Evolutionary conservation across 1,139 yeast species (phyloP).

Genomic region (Magnusiomyces tetraspermus): DNA sequence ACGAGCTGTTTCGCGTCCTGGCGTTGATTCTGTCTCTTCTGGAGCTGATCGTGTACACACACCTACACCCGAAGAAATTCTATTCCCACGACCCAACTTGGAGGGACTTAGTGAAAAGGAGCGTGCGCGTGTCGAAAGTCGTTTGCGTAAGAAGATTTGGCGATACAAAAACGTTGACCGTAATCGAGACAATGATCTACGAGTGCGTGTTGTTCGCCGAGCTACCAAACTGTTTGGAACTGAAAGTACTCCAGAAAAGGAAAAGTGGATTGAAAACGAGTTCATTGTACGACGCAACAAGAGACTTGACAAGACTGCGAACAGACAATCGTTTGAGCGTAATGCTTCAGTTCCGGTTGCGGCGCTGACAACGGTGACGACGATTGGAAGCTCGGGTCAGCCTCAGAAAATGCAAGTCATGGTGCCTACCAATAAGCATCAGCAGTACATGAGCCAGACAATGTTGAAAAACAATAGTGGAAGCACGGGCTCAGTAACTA

Average conservation of each 20-base stretch:
- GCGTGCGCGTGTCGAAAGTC: slow-evolving; percentile 55
- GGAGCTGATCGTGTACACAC: neutral
- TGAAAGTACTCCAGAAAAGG: slow-evolving; percentile 45
- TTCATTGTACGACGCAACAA: slow-evolving; percentile 56
- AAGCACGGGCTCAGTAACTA: neutral
- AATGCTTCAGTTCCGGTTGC: neutral
- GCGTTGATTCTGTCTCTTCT: neutral
- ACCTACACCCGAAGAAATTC: neutral
- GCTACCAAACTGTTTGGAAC: slow-evolving; percentile 64
- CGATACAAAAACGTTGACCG: slow-evolving; percentile 72
- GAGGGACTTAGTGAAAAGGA: slow-evolving; percentile 32
- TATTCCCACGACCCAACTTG: neutral
- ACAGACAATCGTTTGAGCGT: neutral
- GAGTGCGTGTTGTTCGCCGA: slow-evolving; percentile 64
- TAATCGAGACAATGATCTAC: slow-evolving; percentile 78
- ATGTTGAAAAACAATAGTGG: neutral
- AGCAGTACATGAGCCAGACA: neutral
- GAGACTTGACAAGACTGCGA: slow-evolving; percentile 34
- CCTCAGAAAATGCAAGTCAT: neutral
- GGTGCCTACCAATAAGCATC: neutral
- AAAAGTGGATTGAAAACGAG: slow-evolving; percentile 70
- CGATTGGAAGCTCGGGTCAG: neutral
- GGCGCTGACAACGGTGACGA: neutral
- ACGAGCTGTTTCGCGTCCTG: neutral
- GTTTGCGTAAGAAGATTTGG: slow-evolving; percentile 88